Conservation (phyloP, 768 basidiomycete species). For the Tricholoma saponaceum region DNA sequence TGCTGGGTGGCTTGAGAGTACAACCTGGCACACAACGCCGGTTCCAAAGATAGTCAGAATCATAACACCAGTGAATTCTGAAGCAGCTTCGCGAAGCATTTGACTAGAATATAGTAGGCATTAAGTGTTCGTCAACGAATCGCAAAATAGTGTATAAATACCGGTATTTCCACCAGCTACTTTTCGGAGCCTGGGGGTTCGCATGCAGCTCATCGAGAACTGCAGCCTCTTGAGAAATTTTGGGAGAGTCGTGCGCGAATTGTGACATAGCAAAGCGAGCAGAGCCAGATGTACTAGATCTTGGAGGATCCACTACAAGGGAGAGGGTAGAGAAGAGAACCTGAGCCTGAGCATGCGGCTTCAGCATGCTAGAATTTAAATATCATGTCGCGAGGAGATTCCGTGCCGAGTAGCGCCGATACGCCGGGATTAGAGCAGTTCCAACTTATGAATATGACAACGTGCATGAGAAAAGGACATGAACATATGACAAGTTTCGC, state of each 20-base stretch:
- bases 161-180: conserved; percentile 28
- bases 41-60: conserved; percentile 49
- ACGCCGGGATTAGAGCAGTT: not conserved
- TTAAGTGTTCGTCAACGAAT: not conserved
- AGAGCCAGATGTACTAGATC: not conserved
- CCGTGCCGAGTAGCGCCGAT: not conserved
- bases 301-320: not conserved
- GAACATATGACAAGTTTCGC: not conserved
- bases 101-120: conserved; percentile 15
- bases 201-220: not conserved
- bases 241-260: not conserved
- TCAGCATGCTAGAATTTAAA: not conserved
- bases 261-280: not conserved
- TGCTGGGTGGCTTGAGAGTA: conserved; percentile 34
- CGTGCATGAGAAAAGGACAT: not conserved
- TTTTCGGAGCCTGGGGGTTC: not conserved
- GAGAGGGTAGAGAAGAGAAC: not conserved
- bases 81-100: conserved; percentile 34
- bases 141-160: conserved; percentile 7
- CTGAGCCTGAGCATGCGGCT: not conserved
- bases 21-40: conserved; percentile 46
- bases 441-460: not conserved
- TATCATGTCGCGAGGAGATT: not conserved
- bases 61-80: conserved; percentile 53
- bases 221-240: not conserved